A percentile compares a stretch with the other conserved stretches of the same genome.
These are phyloP conservation scores for Arthonia radiata DNA, from an alignment of 495 filamentous ascomycete species.

Conservation along the genomic window DNA sequence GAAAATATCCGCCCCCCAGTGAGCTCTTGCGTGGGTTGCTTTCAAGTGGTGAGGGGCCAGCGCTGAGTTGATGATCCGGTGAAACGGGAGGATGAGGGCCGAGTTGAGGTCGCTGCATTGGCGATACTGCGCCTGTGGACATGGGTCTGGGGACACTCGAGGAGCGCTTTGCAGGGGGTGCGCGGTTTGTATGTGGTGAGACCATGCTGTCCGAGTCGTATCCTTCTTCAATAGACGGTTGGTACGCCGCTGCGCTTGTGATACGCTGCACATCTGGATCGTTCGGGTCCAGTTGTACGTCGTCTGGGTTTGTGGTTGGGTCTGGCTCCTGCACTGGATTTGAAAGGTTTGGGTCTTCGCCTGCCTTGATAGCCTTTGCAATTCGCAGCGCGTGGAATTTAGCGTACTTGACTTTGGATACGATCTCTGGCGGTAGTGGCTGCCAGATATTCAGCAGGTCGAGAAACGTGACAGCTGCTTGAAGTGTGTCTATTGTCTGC, in stretches of 20 bases:
- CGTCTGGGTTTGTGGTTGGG: slow-evolving; percentile 8
- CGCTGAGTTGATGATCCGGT: slow-evolving; percentile 2
- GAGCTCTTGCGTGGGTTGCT: slow-evolving; percentile 12
- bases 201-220: no score
- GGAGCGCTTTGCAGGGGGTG: slow-evolving; percentile 2
- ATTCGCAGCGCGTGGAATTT: slow-evolving; percentile 92
- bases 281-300: slow-evolving; percentile 23
- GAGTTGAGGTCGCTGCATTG: slow-evolving; percentile 1
- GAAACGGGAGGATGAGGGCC: slow-evolving; percentile 6
- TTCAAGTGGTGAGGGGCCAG: slow-evolving; percentile 18
- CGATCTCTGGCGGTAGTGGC: slow-evolving; percentile 43
- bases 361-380: slow-evolving; percentile 67
- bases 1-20: slow-evolving; percentile 29
- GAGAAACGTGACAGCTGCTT: slow-evolving; percentile 75
- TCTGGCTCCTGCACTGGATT: slow-evolving; percentile 40
- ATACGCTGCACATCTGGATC: slow-evolving; percentile 37
- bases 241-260: slow-evolving; percentile 13
- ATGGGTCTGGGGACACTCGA: slow-evolving; percentile 4
- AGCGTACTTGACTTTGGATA: slow-evolving; percentile 76
- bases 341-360: slow-evolving; percentile 75
- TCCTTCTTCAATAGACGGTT: slow-evolving; percentile 10
- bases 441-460: slow-evolving; percentile 64
- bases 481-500: slow-evolving; percentile 87
- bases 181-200: slow-evolving; percentile 6
- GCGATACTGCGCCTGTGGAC: slow-evolving; percentile 3